These are phyloP conservation scores for Curvularia spicifera DNA, from an alignment of 2,329 filamentous ascomycete genomes.

Conservation along the genomic window DNA sequence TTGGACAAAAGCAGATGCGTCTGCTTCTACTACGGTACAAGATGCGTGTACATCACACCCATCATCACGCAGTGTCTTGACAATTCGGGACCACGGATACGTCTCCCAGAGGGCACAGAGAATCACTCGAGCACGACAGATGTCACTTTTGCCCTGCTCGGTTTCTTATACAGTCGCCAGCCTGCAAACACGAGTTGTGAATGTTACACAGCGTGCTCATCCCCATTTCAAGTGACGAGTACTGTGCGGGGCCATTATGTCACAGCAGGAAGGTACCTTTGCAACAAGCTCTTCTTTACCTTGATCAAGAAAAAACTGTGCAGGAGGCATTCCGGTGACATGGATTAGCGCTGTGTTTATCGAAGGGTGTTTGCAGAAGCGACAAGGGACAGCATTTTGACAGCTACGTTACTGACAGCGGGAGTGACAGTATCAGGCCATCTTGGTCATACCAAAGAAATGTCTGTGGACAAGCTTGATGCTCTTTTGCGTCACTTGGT, in stretches of 20 bases:
- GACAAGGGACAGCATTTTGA: constrained; percentile 39
- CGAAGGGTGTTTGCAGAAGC: constrained; percentile 35
- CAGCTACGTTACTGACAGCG: constrained; percentile 44
- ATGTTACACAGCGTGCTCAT: constrained; percentile 33
- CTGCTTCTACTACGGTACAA: not conserved
- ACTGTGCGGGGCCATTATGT: constrained; percentile 42
- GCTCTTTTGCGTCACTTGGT: constrained; percentile 22
- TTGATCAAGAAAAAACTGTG: constrained; percentile 28
- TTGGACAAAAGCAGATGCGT: not conserved
- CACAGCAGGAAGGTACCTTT: constrained; percentile 32
- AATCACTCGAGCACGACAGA: constrained; percentile 12
- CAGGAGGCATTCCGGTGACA: constrained; percentile 32
- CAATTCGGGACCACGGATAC: constrained; percentile 8
- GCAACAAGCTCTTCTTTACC: constrained; percentile 27
- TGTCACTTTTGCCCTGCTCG: constrained; percentile 27
- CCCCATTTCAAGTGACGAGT: constrained; percentile 40
- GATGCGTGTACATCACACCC: not conserved
- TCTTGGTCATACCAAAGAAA: constrained; percentile 26
- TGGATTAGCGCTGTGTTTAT: constrained; percentile 37
- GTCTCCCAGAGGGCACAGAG: constrained; percentile 9
- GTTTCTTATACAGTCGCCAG: constrained; percentile 36
- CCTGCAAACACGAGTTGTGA: constrained; percentile 40
- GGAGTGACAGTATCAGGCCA: constrained; percentile 40
- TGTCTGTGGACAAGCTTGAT: constrained; percentile 19
- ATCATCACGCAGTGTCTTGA: constrained; percentile 6